Percentiles rank a stretch among this genome's conserved stretches.
phyloP scores from a whole-genome alignment of 164 flowering plant genomes.

The Pachysandra terminalis region DNA sequence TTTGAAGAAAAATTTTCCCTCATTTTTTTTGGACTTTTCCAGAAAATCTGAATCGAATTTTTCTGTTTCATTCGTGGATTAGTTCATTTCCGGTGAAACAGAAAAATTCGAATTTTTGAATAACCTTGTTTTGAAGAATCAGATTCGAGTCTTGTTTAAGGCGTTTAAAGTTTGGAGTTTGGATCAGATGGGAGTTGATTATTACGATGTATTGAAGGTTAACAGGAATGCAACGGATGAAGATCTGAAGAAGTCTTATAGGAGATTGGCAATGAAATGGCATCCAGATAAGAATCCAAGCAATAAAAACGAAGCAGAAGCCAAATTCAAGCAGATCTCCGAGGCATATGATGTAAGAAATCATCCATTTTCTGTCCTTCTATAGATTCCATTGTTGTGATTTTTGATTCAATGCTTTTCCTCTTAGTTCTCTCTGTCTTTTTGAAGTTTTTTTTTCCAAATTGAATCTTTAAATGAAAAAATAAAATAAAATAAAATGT shows the following conservation, averaged over 20 bases:
- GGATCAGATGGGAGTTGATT: constrained; percentile 33
- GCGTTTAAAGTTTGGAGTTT: constrained; percentile 50
- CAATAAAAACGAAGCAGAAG: constrained; percentile 35
- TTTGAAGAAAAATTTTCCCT: too few species aligned
- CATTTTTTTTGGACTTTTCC: too few species aligned
- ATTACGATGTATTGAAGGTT: constrained; percentile 33
- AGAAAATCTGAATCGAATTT: too few species aligned
- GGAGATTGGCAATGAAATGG: constrained; percentile 61
- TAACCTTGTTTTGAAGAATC: background rate
- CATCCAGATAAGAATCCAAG: constrained; percentile 75
- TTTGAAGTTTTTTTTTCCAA: too few species aligned
- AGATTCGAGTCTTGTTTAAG: constrained; percentile 42
- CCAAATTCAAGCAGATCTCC: constrained; percentile 40
- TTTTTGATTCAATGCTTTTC: too few species aligned
- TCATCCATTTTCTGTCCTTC: background rate
- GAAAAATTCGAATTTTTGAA: background rate
- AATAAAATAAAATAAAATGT: too few species aligned
- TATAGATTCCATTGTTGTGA: background rate
- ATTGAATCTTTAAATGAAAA: too few species aligned
- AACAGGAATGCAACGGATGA: constrained; percentile 30
- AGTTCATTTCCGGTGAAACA: too few species aligned
- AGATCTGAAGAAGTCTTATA: constrained; percentile 34
- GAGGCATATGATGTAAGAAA: constrained; percentile 35
- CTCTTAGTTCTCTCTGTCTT: too few species aligned
- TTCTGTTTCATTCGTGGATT: too few species aligned